These are phyloP conservation scores for Agastache rugosa DNA, from an alignment of 257 asterid species.

Conservation along the genomic window DNA sequence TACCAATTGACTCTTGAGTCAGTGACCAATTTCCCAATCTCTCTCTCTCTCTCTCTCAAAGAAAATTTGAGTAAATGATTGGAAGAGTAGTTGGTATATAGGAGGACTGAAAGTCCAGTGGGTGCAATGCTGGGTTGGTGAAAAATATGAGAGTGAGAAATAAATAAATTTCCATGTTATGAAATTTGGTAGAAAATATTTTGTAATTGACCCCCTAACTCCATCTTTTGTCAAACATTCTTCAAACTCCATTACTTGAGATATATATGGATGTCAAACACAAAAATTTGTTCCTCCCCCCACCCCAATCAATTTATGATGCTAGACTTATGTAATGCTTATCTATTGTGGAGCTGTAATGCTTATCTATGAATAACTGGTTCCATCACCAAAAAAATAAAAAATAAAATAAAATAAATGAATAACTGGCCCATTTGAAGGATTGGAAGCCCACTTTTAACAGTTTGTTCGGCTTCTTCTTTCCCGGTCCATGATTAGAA, in stretches of 20 bases:
- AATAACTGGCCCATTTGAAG: too few relatives aligned
- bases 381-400: too few relatives aligned
- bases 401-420: too few relatives aligned
- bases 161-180: neutral
- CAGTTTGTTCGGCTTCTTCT: too few relatives aligned
- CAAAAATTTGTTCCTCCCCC: neutral
- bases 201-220: conserved; percentile 1
- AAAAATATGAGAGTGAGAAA: neutral
- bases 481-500: too few relatives aligned
- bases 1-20: neutral
- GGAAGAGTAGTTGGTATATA: conserved; percentile 15
- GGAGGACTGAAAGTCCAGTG: conserved; percentile 5
- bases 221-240: neutral
- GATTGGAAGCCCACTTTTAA: too few relatives aligned
- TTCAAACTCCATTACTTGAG: neutral
- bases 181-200: conserved; percentile 12
- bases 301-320: neutral
- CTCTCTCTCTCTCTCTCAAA: neutral
- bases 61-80: neutral
- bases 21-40: neutral
- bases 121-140: conserved; percentile 14
- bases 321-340: conserved; percentile 25
- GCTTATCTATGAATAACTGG: neutral
- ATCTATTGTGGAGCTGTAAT: conserved; percentile 15
- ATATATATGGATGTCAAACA: too few relatives aligned